Conservation (phyloP, 2,329 filamentous ascomycete species). For the Madurella fahalii region DNA sequence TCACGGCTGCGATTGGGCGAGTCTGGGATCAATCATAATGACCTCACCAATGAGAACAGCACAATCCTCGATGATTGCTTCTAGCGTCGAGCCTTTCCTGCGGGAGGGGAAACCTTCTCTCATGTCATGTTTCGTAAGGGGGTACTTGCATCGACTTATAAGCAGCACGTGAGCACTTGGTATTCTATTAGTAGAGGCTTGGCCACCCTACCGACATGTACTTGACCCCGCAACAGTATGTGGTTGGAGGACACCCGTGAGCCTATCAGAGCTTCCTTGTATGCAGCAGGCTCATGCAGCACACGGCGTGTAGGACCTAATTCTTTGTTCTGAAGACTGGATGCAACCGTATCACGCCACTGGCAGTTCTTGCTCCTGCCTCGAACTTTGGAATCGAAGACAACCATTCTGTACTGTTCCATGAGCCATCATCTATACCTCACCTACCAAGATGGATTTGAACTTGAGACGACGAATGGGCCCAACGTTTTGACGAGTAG, state of each 20-base stretch:
- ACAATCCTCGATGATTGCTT: background rate
- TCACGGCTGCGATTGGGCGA: background rate
- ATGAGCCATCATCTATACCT: background rate
- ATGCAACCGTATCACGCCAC: background rate
- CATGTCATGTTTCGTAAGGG: conserved; percentile 4
- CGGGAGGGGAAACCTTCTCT: background rate
- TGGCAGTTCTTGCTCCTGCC: background rate
- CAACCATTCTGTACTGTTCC: too few relatives aligned
- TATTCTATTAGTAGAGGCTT: background rate
- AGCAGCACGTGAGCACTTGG: background rate
- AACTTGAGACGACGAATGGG: background rate
- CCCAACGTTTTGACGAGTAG: background rate
- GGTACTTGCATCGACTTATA: background rate
- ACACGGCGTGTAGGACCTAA: background rate
- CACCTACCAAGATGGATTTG: background rate
- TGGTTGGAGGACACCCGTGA: too few relatives aligned
- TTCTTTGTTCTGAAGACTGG: background rate
- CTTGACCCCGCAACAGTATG: too few relatives aligned
- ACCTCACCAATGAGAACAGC: conserved; percentile 20
- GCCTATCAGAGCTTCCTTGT: too few relatives aligned
- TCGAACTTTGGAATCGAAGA: background rate
- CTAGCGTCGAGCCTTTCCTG: background rate
- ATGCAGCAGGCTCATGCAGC: background rate
- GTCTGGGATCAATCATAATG: conserved; percentile 15
- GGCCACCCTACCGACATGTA: too few relatives aligned